These are phyloP conservation scores for Toxoplasma gondii DNA, from an alignment of 169 alveolate genomes.

Conservation along the genomic window DNA sequence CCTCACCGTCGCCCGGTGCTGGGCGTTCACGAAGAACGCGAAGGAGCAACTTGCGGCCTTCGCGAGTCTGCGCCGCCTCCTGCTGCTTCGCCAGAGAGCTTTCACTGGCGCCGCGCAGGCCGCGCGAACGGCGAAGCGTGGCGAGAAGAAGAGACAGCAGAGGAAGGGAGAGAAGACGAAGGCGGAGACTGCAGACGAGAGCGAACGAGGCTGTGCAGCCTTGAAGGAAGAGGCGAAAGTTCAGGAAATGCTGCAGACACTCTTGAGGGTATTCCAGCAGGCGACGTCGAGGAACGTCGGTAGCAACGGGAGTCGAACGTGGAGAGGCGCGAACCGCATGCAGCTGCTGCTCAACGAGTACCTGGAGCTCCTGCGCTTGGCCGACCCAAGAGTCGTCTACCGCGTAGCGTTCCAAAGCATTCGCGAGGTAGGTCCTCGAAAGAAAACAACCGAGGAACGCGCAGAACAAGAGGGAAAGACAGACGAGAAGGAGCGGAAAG, in stretches of 20 bases:
- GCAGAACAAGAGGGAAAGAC: no score
- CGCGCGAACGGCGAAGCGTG: no score
- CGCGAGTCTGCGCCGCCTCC: constrained; percentile 28
- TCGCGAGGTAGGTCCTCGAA: constrained; percentile 24
- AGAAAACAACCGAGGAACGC: no score
- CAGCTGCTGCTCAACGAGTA: constrained; percentile 32
- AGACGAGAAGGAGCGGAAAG: no score
- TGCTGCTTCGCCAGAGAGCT: constrained; percentile 12
- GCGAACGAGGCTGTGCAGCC: background rate
- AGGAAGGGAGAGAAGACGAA: background rate
- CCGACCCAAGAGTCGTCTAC: background rate
- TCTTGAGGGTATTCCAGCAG: constrained; percentile 19
- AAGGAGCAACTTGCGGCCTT: constrained; percentile 49
- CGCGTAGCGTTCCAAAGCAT: constrained; percentile 39
- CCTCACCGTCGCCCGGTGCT: constrained; percentile 41
- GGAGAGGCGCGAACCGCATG: constrained; percentile 34
- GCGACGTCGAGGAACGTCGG: constrained; percentile 40
- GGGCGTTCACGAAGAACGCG: constrained; percentile 40
- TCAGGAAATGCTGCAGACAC: constrained; percentile 38
- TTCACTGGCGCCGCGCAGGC: background rate
- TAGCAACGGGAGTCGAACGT: constrained; percentile 5
- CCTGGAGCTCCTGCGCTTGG: background rate
- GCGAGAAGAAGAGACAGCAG: background rate
- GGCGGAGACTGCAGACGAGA: background rate
- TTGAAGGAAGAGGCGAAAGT: background rate